Base-by-base conservation (phyloP, 2,329 filamentous ascomycete species). In the Hortaea sp. region DNA sequence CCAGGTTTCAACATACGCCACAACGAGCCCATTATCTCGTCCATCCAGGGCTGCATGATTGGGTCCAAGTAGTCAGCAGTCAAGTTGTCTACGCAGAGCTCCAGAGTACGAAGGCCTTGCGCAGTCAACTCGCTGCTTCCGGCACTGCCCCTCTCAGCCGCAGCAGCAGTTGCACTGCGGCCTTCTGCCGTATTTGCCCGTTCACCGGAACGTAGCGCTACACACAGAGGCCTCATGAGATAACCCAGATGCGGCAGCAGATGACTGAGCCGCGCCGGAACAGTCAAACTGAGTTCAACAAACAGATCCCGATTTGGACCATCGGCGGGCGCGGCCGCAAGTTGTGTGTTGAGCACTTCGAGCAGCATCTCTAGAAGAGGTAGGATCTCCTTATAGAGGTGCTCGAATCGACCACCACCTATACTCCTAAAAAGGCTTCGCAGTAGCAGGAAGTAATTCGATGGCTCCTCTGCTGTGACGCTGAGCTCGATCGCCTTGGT, bases 31-130 rank as follows among this genome's bases (percentile, higher is more conserved):
- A 98, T 98, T 39, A 99, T 74, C 62, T 99, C 92, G 58, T 98
- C 90, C 65, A 99, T 97, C 28, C 97, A 94, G 0, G 92, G 94
- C 2, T 90, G 88, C 90, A 98, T 98, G 58, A 99, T 97, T 0
- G 92, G 94, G 57, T 99, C 92, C 10, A 99, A 72, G 61, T 98
- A 99, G 60, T 98, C 92, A 0, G 92, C 90, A 0, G 94, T 98
- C 0, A 99, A 76, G 57, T 99, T 99, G 53, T 99, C 92, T 12
- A 99, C 92, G 59, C 92, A 99, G 1, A 99, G 77, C 61, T 99
- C 92, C 5, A 99, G 71, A 0, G 92, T 99, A 29, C 94, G 76
- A 5, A 99, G 73, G 0, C 92, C 92, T 65, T 98, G 94, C 0
- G 89, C 89, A 12, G 98, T 90, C 35, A 99, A 77, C 54, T 99